phyloP scores from a whole-genome alignment of 2,329 filamentous ascomycete genomes.

The Endoconidiophora laricicola region DNA sequence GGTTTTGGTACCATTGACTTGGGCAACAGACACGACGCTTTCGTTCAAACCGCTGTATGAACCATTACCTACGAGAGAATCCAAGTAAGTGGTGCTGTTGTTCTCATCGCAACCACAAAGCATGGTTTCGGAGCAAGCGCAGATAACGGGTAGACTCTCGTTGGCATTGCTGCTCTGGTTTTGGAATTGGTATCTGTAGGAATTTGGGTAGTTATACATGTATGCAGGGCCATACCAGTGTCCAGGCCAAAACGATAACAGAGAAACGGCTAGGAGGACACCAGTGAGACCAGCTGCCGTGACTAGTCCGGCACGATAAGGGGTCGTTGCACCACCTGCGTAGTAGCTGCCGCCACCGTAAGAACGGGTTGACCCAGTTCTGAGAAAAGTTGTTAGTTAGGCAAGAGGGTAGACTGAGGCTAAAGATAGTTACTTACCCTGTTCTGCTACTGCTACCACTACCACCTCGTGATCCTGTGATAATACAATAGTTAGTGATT shows the following conservation, averaged over 20 bases:
- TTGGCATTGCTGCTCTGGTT: slow-evolving; percentile 30
- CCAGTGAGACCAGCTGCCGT: slow-evolving; percentile 35
- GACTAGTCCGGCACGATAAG: slow-evolving; percentile 40
- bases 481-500: no score
- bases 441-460: not conserved
- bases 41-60: slow-evolving; percentile 43
- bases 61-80: slow-evolving; percentile 48
- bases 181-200: slow-evolving; percentile 28
- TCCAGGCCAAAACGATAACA: slow-evolving; percentile 44
- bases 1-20: slow-evolving; percentile 40
- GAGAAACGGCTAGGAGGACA: slow-evolving; percentile 31
- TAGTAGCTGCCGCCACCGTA: slow-evolving; percentile 52
- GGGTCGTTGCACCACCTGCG: slow-evolving; percentile 43
- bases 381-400: slow-evolving; percentile 17
- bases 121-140: slow-evolving; percentile 33
- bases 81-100: slow-evolving; percentile 41
- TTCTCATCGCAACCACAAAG: slow-evolving; percentile 55
- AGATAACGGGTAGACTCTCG: slow-evolving; percentile 23
- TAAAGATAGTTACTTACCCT: slow-evolving; percentile 1
- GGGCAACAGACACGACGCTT: slow-evolving; percentile 41
- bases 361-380: slow-evolving; percentile 37
- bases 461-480: slow-evolving; percentile 4
- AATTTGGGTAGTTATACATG: slow-evolving; percentile 38
- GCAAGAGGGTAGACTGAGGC: slow-evolving; percentile 4
- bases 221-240: slow-evolving; percentile 49